Evolutionary conservation across 2,329 filamentous ascomycete genomes (phyloP).

Genomic region (Metarhizium album): DNA sequence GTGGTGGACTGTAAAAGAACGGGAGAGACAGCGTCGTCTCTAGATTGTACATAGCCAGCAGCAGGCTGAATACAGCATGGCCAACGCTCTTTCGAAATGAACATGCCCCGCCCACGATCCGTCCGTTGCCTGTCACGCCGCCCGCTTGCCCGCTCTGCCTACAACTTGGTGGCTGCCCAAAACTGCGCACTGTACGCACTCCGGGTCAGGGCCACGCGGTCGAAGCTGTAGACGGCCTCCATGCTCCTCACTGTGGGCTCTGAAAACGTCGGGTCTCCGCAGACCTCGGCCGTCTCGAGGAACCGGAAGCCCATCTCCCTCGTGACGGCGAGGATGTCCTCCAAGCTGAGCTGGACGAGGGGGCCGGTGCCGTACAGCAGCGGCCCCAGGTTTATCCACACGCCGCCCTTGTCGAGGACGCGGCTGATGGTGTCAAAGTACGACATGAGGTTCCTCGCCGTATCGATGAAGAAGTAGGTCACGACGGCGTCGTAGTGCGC

Average conservation of each 20-base stretch:
- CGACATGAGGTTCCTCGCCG: conserved; percentile 41
- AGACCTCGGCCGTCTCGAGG: conserved; percentile 28
- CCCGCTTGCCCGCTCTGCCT: not conserved
- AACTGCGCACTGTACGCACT: conserved; percentile 45
- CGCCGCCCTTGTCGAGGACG: conserved; percentile 34
- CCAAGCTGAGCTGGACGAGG: conserved; percentile 42
- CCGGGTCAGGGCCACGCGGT: conserved; percentile 36
- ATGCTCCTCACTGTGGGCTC: conserved; percentile 30
- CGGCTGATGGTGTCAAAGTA: conserved; percentile 44
- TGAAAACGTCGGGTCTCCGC: conserved; percentile 31
- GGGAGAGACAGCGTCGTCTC: not conserved
- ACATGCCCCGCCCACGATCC: too few species aligned
- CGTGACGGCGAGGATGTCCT: conserved; percentile 38
- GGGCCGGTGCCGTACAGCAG: conserved; percentile 43
- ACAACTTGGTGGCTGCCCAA: conserved; percentile 32
- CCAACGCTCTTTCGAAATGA: not conserved
- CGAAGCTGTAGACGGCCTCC: conserved; percentile 41
- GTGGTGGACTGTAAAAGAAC: too few species aligned
- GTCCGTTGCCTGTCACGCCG: not conserved
- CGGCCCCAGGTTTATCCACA: conserved; percentile 47
- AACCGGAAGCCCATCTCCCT: conserved; percentile 43
- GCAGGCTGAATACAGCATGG: not conserved
- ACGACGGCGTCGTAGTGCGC: conserved; percentile 36
- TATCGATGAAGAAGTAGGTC: conserved; percentile 52
- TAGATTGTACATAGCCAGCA: not conserved